These are phyloP conservation scores for Ogataea angusta DNA, from an alignment of 805 yeast genomes.

Conservation along the genomic window DNA sequence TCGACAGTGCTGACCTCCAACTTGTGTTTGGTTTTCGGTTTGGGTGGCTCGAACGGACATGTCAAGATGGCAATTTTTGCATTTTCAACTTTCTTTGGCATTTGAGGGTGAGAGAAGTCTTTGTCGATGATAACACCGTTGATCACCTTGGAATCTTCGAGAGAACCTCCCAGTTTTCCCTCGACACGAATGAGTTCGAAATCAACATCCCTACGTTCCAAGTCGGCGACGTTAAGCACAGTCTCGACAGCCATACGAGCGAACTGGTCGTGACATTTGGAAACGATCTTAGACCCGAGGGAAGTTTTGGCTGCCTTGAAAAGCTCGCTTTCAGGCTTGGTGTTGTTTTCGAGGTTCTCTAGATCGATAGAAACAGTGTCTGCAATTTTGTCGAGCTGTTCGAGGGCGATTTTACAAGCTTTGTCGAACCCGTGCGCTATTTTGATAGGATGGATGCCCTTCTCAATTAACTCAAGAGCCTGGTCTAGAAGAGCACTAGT, in stretches of 20 bases:
- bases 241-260: slow-evolving; percentile 98
- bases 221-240: slow-evolving; percentile 86
- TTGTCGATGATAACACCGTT: slow-evolving; percentile 93
- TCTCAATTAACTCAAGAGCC: slow-evolving; percentile 89
- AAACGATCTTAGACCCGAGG: slow-evolving; percentile 91
- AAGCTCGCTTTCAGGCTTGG: slow-evolving; percentile 48
- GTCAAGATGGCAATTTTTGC: slow-evolving; percentile 93
- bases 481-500: slow-evolving; percentile 94
- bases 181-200: slow-evolving; percentile 94
- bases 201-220: slow-evolving; percentile 91
- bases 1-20: slow-evolving; percentile 90
- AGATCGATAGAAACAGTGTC: slow-evolving; percentile 39
- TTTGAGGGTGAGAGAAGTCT: slow-evolving; percentile 97
- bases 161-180: slow-evolving; percentile 92
- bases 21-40: slow-evolving; percentile 98
- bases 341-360: slow-evolving; percentile 26
- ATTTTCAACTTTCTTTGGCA: slow-evolving; percentile 78
- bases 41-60: slow-evolving; percentile 99
- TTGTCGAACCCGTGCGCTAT: slow-evolving; percentile 97
- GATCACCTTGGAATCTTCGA: slow-evolving; percentile 80
- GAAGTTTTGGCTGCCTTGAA: slow-evolving; percentile 93
- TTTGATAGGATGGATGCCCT: slow-evolving; percentile 95
- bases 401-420: slow-evolving; percentile 89
- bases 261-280: slow-evolving; percentile 89
- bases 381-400: slow-evolving; percentile 61